phyloP scores from a whole-genome alignment of 2,329 filamentous ascomycete genomes.

The Penicillium sp. region DNA sequence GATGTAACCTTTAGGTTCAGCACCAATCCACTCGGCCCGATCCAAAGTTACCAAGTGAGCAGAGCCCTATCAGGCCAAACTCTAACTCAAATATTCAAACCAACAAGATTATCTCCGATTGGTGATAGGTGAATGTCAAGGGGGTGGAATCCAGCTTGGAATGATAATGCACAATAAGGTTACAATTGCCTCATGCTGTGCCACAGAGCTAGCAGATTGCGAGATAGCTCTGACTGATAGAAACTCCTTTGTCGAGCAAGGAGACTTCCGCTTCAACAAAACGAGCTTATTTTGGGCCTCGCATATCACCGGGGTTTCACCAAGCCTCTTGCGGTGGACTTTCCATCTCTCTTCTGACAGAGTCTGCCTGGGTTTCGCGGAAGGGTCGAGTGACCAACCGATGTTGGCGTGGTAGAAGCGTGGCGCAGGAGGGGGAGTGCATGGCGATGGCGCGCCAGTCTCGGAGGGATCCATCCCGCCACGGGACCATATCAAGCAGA shows the following conservation, averaged over 20 bases:
- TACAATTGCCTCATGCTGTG: not conserved
- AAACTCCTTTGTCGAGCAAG: conserved; percentile 2
- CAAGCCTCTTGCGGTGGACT: not conserved
- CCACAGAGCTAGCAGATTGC: not conserved
- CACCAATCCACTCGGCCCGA: not conserved
- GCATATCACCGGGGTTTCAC: not conserved
- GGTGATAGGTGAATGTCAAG: not conserved
- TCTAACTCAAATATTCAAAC: not conserved
- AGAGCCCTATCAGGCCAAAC: not conserved
- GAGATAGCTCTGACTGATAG: not conserved
- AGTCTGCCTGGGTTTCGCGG: no score
- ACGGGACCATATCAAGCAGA: no score
- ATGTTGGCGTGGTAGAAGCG: not conserved
- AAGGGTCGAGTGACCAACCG: no score
- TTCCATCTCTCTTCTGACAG: no score
- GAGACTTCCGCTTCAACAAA: not conserved
- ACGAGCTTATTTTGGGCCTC: not conserved
- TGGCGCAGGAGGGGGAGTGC: no score
- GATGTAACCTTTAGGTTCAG: not conserved
- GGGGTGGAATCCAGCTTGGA: conserved; percentile 1
- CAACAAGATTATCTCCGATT: not conserved
- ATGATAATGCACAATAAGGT: conserved; percentile 1
- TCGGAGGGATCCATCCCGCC: no score
- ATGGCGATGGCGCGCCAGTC: no score
- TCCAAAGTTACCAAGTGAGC: not conserved